Base-by-base conservation (phyloP, 768 basidiomycete species). In the Cystoderma amianthinum region DNA sequence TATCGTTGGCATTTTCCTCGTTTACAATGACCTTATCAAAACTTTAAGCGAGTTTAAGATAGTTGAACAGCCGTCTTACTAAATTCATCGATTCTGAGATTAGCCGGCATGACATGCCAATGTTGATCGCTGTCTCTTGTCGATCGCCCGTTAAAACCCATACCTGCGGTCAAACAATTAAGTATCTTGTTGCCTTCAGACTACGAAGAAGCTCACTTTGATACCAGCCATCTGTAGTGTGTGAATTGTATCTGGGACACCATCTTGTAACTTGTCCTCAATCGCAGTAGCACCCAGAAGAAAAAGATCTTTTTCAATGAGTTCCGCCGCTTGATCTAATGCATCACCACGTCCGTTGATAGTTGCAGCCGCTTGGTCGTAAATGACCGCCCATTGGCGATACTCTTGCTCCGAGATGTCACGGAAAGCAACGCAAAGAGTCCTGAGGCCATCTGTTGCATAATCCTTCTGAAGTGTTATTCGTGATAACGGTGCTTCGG, bases 41-140 rank as follows among this genome's bases (percentile, higher is more conserved):
- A 23, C 39, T 4, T 42, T 37, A 32, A 39, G 32, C 34, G 43
- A 30, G 36, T 15, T 23, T 21, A 35, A 22, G 22, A 15, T 30
- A 36, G 36, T 9, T 20, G 13, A 23, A n/a, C 25, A 12, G 5
- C 17, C 23, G 47, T 24, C 76, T 19, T 48, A 93, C 95, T 69
- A 99, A 52, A 58, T 97, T 97, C 96, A 98, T 99, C 6, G 90
- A 93, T 64, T 99, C 96, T 4, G 92, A 91, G 38, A 99, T 98
- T 53, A 99, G 62, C 47, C 92, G 78, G 67, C 96, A 98, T 1
- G 93, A 95, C 76, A 98, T 83, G 39, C 96, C 96, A 48, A 99
- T 98, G 54, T 99, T 99, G 63, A 99, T 97, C 12, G 96, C 96
- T 1, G 96, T 99, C 63, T 99, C 96, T 65, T 99, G 96, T 49